Evolutionary conservation across 2,329 filamentous ascomycete species (phyloP), one percentile per base, ranked within the genome.

Genomic region (Aspergillus tamarii): DNA sequence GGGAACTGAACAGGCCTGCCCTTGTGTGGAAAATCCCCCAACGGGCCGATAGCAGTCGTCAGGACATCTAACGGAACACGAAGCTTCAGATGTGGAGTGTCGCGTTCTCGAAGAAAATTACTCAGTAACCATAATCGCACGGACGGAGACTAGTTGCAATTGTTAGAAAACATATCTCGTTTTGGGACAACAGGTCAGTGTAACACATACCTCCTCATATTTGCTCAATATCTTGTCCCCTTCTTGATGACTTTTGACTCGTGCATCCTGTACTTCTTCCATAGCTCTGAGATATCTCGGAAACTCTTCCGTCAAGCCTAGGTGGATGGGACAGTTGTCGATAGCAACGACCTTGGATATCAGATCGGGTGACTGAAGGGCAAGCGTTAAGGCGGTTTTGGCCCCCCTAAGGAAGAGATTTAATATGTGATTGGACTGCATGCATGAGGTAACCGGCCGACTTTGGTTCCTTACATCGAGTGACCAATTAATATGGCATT

Each of bases 241-340:
- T 23, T 64, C 43, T 21, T 26, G 32, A 61, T 64, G 59, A 5
- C 28, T 57, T 16, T 23, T 53, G 6, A 64, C 34, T 39, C n/a
- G 45, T 14, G 45, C 52, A 2, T 61, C 28, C 50, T 52, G 26
- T 36, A 64, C 36, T 30, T 56, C 32, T 6, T 21, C 62, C 45
- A 64, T 16, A 10, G 32, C 62, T 21, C 45, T 28, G 36, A 94
- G 84, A 78, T 96, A 97, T 19, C 55, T 62, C 11, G 52, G 21
- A 16, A 72, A 72, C n/a, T 72, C 69, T 10, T 58, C 28, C 7
- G 52, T 53, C 5, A 72, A 12, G 8, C 65, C 66, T 23, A 69
- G 36, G 39, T 64, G 55, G 12, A 72, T 66, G 2, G 70, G 70
- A 10, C 66, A 59, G 55, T 72, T 72, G 30, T 72, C 70, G 36